Base-by-base conservation (phyloP, 352 stramenopile species). In the Globisporangium recalcitrans region DNA sequence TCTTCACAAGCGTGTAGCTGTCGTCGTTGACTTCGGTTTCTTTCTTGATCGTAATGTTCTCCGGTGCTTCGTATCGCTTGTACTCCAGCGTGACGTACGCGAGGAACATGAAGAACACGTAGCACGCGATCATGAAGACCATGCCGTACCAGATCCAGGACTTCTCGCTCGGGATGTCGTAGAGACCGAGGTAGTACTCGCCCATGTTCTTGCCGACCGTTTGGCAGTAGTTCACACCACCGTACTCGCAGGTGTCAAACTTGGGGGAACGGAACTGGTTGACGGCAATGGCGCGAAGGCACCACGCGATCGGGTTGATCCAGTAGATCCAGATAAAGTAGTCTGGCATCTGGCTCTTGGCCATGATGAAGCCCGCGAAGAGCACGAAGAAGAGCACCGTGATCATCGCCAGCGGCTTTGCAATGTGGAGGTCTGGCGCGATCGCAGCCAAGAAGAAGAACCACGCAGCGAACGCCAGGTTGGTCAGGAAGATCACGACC, bases 251-350 rank as follows among this genome's bases (percentile, higher is more conserved):
- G 1, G 53, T 59, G 16, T 77, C 63, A 11, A 79, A 73, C 5
- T 46, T 49, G 0, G 42, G 26, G 14, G 69, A 52, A 0, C 44
- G 64, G 58, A 72, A 80, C 42, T 80, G 64, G 3, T 68, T 75
- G 19, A 79, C 58, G 14, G 59, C 58, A 3, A 81, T 11, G 14
- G 60, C 58, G 4, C 74, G 71, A n/a, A 75, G 59, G 16, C 32
- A 59, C 77, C 76, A 87, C 3, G 62, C 38, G 9, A 87, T 54
- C 3, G 78, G 79, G 46, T 83, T 81, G 11, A 88, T 36, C 62
- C 70, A 86, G 64, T 78, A 82, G 31, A 83, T 47, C 74, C 74
- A 82, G 27, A 69, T 74, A 24, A 52, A 73, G 34, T 75, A 75
- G 49, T 67, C 53, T 2, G 74, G 78, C 19, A 88, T 77, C 2